phyloP scores from a whole-genome alignment of 495 filamentous ascomycete species.

The Parathielavia appendiculata region DNA sequence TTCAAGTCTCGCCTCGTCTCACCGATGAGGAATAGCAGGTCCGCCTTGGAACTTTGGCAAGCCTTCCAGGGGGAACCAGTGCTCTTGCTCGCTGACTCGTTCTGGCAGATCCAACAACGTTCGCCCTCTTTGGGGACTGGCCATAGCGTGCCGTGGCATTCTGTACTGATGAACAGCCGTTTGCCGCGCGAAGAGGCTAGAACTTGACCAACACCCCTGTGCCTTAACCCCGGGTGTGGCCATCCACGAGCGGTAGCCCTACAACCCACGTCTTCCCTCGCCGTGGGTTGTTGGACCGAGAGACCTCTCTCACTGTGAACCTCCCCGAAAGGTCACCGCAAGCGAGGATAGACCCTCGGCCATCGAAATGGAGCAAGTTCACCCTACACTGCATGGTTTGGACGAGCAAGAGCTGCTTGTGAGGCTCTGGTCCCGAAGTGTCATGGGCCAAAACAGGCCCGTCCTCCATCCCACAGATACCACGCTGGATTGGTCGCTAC shows the following conservation, averaged over 20 bases:
- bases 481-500: background rate
- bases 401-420: background rate
- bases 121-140: background rate
- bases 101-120: background rate
- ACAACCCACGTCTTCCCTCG: background rate
- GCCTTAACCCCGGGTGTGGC: background rate
- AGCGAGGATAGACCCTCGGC: background rate
- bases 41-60: background rate
- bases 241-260: background rate
- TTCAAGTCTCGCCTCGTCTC: background rate
- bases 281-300: background rate
- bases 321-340: background rate
- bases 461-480: background rate
- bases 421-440: background rate
- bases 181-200: background rate
- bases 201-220: background rate
- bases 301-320: background rate
- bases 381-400: background rate
- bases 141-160: background rate
- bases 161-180: background rate
- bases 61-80: background rate
- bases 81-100: background rate
- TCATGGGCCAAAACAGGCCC: slow-evolving; percentile 1
- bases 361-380: background rate
- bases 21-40: background rate